A percentile compares a stretch with the other conserved stretches of the same genome.
These are phyloP conservation scores for Colletotrichum acutatum DNA, from an alignment of 2,329 filamentous ascomycete species.

Conservation along the genomic window DNA sequence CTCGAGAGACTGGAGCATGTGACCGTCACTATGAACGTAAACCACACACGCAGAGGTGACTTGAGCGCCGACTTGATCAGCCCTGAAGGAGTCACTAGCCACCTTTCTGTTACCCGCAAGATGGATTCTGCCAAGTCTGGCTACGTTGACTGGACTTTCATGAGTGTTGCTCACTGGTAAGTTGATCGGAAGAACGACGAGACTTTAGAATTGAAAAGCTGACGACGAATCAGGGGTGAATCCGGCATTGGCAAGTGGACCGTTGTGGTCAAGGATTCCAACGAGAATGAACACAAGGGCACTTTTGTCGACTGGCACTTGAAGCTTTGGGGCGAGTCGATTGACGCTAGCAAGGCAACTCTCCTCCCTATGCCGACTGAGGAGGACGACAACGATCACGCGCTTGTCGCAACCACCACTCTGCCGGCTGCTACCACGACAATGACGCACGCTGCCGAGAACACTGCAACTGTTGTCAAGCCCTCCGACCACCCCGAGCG, in stretches of 20 bases:
- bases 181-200: constrained; percentile 41
- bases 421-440: constrained; percentile 69
- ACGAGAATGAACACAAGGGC: constrained; percentile 80
- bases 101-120: constrained; percentile 81
- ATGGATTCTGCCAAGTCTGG: constrained; percentile 74
- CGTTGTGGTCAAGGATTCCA: constrained; percentile 86
- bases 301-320: constrained; percentile 91
- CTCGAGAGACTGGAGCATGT: constrained; percentile 91
- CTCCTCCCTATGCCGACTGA: constrained; percentile 85
- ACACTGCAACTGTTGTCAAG: constrained; percentile 54
- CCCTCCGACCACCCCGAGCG: constrained; percentile 75
- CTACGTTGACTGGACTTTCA: constrained; percentile 97
- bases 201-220: not conserved
- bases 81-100: constrained; percentile 82
- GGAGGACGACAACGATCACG: constrained; percentile 86
- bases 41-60: constrained; percentile 88
- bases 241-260: constrained; percentile 90
- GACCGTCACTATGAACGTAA: constrained; percentile 96
- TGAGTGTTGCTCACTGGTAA: constrained; percentile 96
- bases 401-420: constrained; percentile 71
- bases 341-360: constrained; percentile 78
- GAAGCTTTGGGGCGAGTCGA: constrained; percentile 91
- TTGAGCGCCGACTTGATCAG: constrained; percentile 92
- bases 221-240: constrained; percentile 75
- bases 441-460: constrained; percentile 55